A percentile compares a stretch with the other conserved stretches of the same genome.
phyloP scores from a whole-genome alignment of 495 filamentous ascomycete genomes.

The Letharia lupina region DNA sequence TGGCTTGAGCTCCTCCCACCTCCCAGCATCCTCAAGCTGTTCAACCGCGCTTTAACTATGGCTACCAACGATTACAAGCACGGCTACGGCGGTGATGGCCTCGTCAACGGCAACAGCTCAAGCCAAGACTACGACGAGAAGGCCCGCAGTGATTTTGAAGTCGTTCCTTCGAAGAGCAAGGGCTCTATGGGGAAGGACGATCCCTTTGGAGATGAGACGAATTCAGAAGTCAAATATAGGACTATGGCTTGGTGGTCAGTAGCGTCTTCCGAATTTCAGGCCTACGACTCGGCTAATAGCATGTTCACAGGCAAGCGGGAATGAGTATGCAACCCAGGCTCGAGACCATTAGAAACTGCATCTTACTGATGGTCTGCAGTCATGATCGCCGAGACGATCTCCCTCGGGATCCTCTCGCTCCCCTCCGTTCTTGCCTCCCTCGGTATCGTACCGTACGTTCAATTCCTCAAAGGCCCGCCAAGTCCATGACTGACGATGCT shows the following conservation, averaged over 20 bases:
- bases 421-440: constrained; percentile 56
- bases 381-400: constrained; percentile 67
- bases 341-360: neutral
- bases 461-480: too few species aligned
- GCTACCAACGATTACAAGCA: neutral
- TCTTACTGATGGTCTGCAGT: constrained; percentile 21
- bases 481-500: neutral
- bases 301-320: constrained; percentile 30
- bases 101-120: neutral
- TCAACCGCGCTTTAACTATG: neutral
- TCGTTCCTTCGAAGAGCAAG: neutral
- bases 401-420: constrained; percentile 59
- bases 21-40: constrained; percentile 1
- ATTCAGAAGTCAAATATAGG: constrained; percentile 37
- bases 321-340: constrained; percentile 12
- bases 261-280: neutral
- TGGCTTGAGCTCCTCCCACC: neutral
- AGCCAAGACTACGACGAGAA: constrained; percentile 10
- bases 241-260: constrained; percentile 38
- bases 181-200: constrained; percentile 21
- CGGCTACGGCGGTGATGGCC: constrained; percentile 2
- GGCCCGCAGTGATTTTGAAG: constrained; percentile 7
- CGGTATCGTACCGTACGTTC: constrained; percentile 45
- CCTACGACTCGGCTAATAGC: neutral
- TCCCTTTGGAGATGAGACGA: constrained; percentile 38